Percentiles rank a stretch among this genome's conserved stretches.
phyloP scores from a whole-genome alignment of 495 filamentous ascomycete genomes.

The Neurospora sp. region DNA sequence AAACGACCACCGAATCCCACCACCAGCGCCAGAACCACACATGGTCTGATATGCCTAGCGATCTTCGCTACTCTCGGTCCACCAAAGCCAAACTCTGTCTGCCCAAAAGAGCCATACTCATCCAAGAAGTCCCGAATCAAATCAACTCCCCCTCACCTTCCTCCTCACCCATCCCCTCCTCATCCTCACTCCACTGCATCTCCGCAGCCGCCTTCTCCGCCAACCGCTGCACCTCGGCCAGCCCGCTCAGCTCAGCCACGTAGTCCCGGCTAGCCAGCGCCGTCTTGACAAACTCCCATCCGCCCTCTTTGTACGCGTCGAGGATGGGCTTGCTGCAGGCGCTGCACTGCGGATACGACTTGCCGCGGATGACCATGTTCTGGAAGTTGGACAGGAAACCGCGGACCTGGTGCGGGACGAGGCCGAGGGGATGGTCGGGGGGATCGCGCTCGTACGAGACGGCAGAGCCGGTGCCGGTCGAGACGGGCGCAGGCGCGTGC shows the following conservation, averaged over 20 bases:
- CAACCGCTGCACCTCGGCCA: slow-evolving; percentile 79
- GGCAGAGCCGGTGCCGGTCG: slow-evolving; percentile 15
- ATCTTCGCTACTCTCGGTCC: not conserved
- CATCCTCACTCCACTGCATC: slow-evolving; percentile 39
- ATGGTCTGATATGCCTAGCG: not conserved
- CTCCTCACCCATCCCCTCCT: slow-evolving; percentile 27
- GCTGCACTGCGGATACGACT: slow-evolving; percentile 82
- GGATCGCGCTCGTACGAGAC: slow-evolving; percentile 44
- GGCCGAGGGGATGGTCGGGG: slow-evolving; percentile 64
- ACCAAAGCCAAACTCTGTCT: not conserved
- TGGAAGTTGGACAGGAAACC: slow-evolving; percentile 82
- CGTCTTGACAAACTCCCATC: slow-evolving; percentile 82
- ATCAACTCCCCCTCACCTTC: slow-evolving; percentile 36
- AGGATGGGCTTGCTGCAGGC: slow-evolving; percentile 77
- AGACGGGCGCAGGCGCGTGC: slow-evolving; percentile 45
- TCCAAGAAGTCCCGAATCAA: not conserved
- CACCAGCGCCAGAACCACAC: not conserved
- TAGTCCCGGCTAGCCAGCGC: slow-evolving; percentile 78
- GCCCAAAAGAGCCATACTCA: not conserved
- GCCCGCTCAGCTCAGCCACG: slow-evolving; percentile 81
- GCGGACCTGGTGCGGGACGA: slow-evolving; percentile 86
- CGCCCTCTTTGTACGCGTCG: slow-evolving; percentile 57
- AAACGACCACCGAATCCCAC: not conserved
- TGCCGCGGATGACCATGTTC: slow-evolving; percentile 71
- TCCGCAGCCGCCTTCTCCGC: slow-evolving; percentile 49